Evolutionary conservation across 148 eudicot genomes (phyloP).

Genomic region (Rhododendron henanense): DNA sequence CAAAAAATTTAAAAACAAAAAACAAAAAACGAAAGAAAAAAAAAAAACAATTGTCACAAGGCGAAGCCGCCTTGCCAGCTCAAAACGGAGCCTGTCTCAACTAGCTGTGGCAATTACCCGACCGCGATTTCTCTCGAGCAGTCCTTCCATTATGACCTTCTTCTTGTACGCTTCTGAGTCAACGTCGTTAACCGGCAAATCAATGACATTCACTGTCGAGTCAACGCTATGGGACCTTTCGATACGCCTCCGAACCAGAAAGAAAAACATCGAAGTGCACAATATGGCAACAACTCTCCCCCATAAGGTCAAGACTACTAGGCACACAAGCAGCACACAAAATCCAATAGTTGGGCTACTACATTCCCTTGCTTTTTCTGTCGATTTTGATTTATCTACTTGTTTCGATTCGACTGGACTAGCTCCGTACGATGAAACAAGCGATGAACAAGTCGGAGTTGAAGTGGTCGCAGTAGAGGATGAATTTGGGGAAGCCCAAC

Average conservation of each 20-base stretch:
- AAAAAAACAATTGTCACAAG: background rate
- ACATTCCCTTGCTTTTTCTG: background rate
- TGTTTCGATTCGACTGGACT: background rate
- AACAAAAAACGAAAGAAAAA: background rate
- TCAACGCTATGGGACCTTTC: background rate
- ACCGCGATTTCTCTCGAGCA: conserved; percentile 8
- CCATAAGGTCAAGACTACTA: conserved; percentile 19
- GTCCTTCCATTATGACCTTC: conserved; percentile 24
- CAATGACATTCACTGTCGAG: background rate
- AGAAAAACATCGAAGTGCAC: conserved; percentile 26
- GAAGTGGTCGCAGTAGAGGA: background rate
- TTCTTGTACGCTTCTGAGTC: conserved; percentile 23
- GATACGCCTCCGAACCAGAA: conserved; percentile 1
- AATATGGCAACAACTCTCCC: conserved; percentile 30
- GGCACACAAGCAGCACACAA: conserved; percentile 17
- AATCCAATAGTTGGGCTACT: background rate
- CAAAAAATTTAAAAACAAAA: background rate
- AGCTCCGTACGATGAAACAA: background rate
- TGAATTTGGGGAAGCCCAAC: background rate
- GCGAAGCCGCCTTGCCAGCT: background rate
- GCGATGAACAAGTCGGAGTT: background rate
- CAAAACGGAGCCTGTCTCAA: background rate
- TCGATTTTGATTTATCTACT: background rate
- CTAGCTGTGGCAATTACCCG: background rate
- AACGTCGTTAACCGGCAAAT: background rate